A percentile compares a stretch with the other conserved stretches of the same genome.
These are phyloP conservation scores for Xylaria sp. DNA, from an alignment of 2,329 filamentous ascomycete genomes.

Conservation along the genomic window DNA sequence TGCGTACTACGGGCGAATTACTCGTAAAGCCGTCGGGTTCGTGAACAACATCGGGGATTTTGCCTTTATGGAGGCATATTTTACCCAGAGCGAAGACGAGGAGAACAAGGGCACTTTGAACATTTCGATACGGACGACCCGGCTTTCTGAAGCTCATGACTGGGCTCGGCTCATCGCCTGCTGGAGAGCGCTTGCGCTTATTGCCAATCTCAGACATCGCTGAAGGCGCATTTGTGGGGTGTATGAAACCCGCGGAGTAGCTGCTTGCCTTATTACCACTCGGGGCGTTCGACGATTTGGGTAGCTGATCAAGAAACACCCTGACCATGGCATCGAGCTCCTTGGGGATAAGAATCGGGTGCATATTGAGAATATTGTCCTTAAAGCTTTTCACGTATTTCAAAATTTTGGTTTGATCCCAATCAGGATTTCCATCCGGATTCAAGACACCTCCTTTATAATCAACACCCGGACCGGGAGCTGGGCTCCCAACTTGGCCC, in stretches of 20 bases:
- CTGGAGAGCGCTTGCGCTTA: slow-evolving; percentile 69
- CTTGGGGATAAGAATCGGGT: slow-evolving; percentile 68
- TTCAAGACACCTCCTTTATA: slow-evolving; percentile 54
- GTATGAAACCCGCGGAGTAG: slow-evolving; percentile 48
- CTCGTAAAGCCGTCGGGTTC: slow-evolving; percentile 55
- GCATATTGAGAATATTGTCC: slow-evolving; percentile 72
- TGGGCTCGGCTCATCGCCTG: slow-evolving; percentile 46
- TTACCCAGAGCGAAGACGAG: slow-evolving; percentile 87
- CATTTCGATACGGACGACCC: slow-evolving; percentile 70
- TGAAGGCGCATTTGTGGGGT: slow-evolving; percentile 42
- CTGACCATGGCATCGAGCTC: slow-evolving; percentile 65
- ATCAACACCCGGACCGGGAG: slow-evolving; percentile 53
- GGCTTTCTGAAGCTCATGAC: slow-evolving; percentile 54
- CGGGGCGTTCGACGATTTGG: slow-evolving; percentile 46
- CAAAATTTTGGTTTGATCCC: slow-evolving; percentile 62
- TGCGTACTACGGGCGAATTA: slow-evolving; percentile 58
- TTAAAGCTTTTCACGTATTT: slow-evolving; percentile 68
- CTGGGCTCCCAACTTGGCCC: slow-evolving; percentile 67
- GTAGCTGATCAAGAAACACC: slow-evolving; percentile 63
- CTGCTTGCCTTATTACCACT: slow-evolving; percentile 29
- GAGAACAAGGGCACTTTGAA: slow-evolving; percentile 84
- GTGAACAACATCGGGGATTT: slow-evolving; percentile 68
- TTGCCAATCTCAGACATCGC: slow-evolving; percentile 47
- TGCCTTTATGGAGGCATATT: slow-evolving; percentile 71
- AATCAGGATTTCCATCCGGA: slow-evolving; percentile 64